Evolutionary conservation across 768 basidiomycete genomes (phyloP).

Genomic region (Tricholoma sp.): DNA sequence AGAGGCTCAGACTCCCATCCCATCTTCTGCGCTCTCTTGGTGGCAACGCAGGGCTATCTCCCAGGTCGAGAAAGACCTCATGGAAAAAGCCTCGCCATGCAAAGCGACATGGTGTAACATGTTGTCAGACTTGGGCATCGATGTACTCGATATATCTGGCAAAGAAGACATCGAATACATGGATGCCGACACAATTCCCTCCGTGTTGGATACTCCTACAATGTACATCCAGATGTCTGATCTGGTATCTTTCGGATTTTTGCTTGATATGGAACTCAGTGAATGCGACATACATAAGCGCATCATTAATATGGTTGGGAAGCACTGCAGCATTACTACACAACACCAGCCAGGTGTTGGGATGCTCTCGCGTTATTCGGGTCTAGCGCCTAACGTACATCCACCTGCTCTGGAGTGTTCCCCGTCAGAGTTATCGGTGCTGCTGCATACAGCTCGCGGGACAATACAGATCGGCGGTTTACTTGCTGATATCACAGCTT

Average conservation of each 20-base stretch:
- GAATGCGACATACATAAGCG: background rate
- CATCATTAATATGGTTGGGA: slow-evolving; percentile 3
- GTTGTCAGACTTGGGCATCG: slow-evolving; percentile 5
- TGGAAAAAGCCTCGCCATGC: background rate
- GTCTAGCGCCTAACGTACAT: background rate
- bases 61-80: background rate
- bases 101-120: slow-evolving; percentile 10
- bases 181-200: slow-evolving; percentile 6
- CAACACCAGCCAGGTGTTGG: slow-evolving; percentile 7
- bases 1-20: background rate
- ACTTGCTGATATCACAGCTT: background rate
- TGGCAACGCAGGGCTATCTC: background rate
- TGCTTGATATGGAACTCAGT: slow-evolving; percentile 4
- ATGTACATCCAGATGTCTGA: slow-evolving; percentile 5
- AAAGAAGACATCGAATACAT: background rate
- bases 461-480: background rate
- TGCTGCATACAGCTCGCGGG: background rate
- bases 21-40: background rate
- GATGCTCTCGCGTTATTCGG: slow-evolving; percentile 7
- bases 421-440: background rate
- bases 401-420: background rate
- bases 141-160: background rate
- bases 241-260: slow-evolving; percentile 3
- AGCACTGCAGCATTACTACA: slow-evolving; percentile 5
- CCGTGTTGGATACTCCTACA: slow-evolving; percentile 2